Base-by-base conservation (phyloP, 306 rosid genomes). In the Myrica gale region DNA sequence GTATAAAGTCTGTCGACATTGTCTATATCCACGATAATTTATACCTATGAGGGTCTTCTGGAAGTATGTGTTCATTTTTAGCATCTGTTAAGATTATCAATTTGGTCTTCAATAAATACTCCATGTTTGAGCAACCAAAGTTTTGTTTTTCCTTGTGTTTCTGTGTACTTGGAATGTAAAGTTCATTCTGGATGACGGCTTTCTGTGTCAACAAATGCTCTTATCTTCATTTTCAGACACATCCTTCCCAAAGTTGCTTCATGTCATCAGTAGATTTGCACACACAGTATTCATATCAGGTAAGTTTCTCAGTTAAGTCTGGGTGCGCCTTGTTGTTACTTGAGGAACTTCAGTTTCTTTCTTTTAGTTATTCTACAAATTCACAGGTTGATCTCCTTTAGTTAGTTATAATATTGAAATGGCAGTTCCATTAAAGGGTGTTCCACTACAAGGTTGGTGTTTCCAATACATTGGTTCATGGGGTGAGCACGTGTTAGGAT, bases 241-340 rank as follows among this genome's bases (percentile, higher is more conserved):
- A 93, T 86, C 98, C 93, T 74, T 86, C 98, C 23, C 97, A 93
- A 78, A 88, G 85, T 77, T 93, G 96, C 85, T 93, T 93, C 89
- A 76, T 93, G 93, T 93, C 97, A 68, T 93, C 98, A 0, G 90
- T 93, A 82, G 97, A 93, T 82, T 81, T 91, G 78, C 97, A 93
- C 81, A 93, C 97, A 70, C 98, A 93, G 63, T 88, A 76, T 81
- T 88, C 98, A 6, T 87, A 83, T 79, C 98, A 90, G 98, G 98
- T 90, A 70, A 85, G 68, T 79, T 77, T 67, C 60, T 48, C 39
- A 68, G 41, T 41, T 39, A 32, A 53, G 62, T 82, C 17, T 44
- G 54, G 20, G 7, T 55, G 47, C 60, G 76, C 58, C 32, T 57
- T 72, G 45, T 81, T 69, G 39, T 81, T 56, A 37, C 37, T 65